Conservation (phyloP, 768 basidiomycete genomes). For the Boletus rufocinnamomeus region DNA sequence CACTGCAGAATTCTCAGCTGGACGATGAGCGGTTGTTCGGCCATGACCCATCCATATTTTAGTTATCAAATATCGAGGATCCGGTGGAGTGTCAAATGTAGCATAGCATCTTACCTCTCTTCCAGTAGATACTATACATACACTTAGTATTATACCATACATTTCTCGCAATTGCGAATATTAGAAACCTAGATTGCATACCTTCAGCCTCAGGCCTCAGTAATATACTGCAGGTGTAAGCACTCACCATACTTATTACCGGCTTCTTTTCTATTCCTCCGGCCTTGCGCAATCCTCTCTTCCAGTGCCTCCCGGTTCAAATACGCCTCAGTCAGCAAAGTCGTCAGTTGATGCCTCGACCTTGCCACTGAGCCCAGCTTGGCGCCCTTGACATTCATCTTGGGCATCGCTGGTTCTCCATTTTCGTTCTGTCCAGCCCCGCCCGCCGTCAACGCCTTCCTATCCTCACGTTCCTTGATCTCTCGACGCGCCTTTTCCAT, state of each 20-base stretch:
- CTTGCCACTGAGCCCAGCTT: slow-evolving; percentile 70
- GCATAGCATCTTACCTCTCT: slow-evolving; percentile 22
- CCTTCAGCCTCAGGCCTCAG: neutral
- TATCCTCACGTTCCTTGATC: slow-evolving; percentile 72
- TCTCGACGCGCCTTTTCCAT: slow-evolving; percentile 78
- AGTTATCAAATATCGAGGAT: neutral
- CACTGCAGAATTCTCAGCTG: slow-evolving; percentile 31
- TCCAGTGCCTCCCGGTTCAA: slow-evolving; percentile 81
- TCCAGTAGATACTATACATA: slow-evolving; percentile 24
- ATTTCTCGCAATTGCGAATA: neutral
- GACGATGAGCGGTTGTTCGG: slow-evolving; percentile 2
- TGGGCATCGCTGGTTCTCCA: slow-evolving; percentile 58
- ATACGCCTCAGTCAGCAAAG: slow-evolving; percentile 80
- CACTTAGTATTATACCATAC: neutral
- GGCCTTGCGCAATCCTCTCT: slow-evolving; percentile 80
- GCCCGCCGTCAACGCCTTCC: slow-evolving; percentile 72
- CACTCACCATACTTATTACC: slow-evolving; percentile 89
- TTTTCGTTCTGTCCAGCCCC: slow-evolving; percentile 42
- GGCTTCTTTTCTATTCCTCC: slow-evolving; percentile 83
- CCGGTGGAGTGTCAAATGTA: slow-evolving; percentile 16
- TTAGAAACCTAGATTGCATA: slow-evolving; percentile 26
- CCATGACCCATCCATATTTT: neutral
- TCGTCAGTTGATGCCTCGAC: slow-evolving; percentile 76
- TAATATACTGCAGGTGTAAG: neutral
- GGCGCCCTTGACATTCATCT: slow-evolving; percentile 82